phyloP scores from a whole-genome alignment of 495 filamentous ascomycete genomes.

The Cladorrhinum samala region DNA sequence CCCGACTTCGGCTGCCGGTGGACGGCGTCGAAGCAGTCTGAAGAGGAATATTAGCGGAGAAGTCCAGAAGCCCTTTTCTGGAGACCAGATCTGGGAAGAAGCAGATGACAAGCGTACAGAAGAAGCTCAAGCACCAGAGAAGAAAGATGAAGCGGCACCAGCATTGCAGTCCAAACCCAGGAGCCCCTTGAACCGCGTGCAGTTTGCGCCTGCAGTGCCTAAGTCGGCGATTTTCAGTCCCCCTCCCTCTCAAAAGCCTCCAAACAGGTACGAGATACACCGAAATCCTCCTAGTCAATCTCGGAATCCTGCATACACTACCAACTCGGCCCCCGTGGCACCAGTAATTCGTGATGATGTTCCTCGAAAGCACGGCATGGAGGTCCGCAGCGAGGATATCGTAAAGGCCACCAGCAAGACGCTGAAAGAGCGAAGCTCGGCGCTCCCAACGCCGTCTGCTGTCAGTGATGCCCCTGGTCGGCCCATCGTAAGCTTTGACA shows the following conservation, averaged over 20 bases:
- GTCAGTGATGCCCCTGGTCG: constrained; percentile 79
- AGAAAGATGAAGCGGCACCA: constrained; percentile 16
- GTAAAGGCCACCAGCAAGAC: constrained; percentile 84
- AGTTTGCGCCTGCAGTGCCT: constrained; percentile 36
- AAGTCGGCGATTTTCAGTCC: constrained; percentile 13
- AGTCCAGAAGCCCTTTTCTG: constrained; percentile 52
- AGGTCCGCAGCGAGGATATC: constrained; percentile 81
- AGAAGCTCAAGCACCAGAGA: constrained; percentile 1
- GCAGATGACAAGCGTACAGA: constrained; percentile 43
- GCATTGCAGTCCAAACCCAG: constrained; percentile 45
- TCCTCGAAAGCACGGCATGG: constrained; percentile 63
- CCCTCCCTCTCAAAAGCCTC: constrained; percentile 41
- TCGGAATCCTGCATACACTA: constrained; percentile 64
- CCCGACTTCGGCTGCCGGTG: constrained; percentile 18
- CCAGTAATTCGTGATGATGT: constrained; percentile 27
- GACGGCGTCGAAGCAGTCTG: constrained; percentile 39
- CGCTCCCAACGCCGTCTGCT: constrained; percentile 74
- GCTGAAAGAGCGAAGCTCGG: constrained; percentile 75
- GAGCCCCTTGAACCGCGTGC: constrained; percentile 53
- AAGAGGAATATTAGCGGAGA: constrained; percentile 55
- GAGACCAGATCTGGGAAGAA: constrained; percentile 88
- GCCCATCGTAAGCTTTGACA: constrained; percentile 90
- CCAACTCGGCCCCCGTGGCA: constrained; percentile 45
- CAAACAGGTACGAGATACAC: constrained; percentile 67
- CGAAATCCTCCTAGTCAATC: constrained; percentile 72